A percentile compares a stretch with the other conserved stretches of the same genome.
phyloP scores from a whole-genome alignment of 2,329 filamentous ascomycete species.

The Calonectria pauciramosa region DNA sequence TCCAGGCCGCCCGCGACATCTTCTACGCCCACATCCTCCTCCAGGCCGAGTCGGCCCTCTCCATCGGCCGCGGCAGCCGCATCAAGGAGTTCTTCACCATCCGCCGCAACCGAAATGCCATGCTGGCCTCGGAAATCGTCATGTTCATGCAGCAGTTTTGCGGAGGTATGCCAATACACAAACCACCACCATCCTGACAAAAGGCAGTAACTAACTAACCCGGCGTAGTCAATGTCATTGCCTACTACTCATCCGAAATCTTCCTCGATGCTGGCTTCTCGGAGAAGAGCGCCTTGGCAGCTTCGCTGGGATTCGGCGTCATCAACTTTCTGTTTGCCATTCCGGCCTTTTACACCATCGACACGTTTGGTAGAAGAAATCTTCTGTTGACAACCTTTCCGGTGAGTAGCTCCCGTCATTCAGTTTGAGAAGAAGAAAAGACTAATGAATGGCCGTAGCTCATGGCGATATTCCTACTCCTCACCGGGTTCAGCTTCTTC shows the following conservation, averaged over 20 bases:
- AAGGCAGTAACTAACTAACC: not conserved
- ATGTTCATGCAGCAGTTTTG: constrained; percentile 76
- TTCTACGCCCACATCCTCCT: constrained; percentile 71
- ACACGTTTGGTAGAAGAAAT: constrained; percentile 76
- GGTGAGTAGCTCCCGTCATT: no score
- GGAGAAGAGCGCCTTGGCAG: constrained; percentile 42
- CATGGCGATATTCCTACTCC: constrained; percentile 68
- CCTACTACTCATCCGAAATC: constrained; percentile 46
- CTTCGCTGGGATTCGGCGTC: constrained; percentile 53
- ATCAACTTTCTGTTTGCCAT: constrained; percentile 73
- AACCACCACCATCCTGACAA: no score
- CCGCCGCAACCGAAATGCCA: constrained; percentile 66
- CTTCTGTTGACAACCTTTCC: constrained; percentile 54
- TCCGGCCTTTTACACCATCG: constrained; percentile 53
- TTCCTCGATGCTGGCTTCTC: constrained; percentile 40
- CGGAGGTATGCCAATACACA: constrained; percentile 52
- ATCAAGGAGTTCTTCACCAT: constrained; percentile 71
- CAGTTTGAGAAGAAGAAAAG: no score
- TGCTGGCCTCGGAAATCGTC: constrained; percentile 71
- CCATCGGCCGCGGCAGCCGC: constrained; percentile 48
- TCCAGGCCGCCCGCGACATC: constrained; percentile 68
- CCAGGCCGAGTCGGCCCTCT: constrained; percentile 64
- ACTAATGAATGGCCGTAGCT: constrained; percentile 50
- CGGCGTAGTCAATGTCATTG: constrained; percentile 38
- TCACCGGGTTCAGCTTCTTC: constrained; percentile 51